Conservation (phyloP, 176 grass and related monocot genomes). For the Oryza longistaminata region DNA sequence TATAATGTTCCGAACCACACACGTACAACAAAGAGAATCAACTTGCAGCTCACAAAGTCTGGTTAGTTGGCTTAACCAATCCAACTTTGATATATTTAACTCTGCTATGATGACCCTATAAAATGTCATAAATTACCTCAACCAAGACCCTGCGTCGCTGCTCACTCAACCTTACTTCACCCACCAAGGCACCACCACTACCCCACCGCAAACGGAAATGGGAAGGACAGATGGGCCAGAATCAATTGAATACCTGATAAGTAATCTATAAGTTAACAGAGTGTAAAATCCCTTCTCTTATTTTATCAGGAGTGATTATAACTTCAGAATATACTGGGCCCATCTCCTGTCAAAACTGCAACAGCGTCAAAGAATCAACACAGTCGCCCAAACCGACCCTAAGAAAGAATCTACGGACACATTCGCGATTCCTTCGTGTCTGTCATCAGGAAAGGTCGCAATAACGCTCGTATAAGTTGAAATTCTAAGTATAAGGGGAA, state of each 20-base stretch:
- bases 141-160: too few relatives aligned
- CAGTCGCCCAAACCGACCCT: conserved; percentile 98
- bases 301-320: conserved; percentile 98
- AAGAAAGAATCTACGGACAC: conserved; percentile 30
- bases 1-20: conserved; percentile 8
- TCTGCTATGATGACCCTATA: neutral
- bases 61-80: conserved; percentile 14
- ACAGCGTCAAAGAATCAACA: conserved; percentile 98
- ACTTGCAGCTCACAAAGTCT: neutral
- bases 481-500: neutral
- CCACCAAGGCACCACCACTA: too few relatives aligned
- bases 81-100: neutral
- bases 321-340: conserved; percentile 96
- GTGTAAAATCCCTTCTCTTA: conserved; percentile 98
- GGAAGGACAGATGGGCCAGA: conserved; percentile 8
- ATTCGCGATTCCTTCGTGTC: too few relatives aligned
- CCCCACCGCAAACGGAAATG: too few relatives aligned
- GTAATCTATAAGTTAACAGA: too few relatives aligned
- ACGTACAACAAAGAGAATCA: neutral
- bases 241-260: conserved; percentile 77
- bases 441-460: too few relatives aligned
- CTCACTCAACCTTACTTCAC: too few relatives aligned
- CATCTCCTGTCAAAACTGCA: conserved; percentile 87
- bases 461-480: neutral
- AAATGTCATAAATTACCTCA: conserved; percentile 32